Conservation (phyloP, 495 filamentous ascomycete species). For the Thermochaetoides thermophila region DNA sequence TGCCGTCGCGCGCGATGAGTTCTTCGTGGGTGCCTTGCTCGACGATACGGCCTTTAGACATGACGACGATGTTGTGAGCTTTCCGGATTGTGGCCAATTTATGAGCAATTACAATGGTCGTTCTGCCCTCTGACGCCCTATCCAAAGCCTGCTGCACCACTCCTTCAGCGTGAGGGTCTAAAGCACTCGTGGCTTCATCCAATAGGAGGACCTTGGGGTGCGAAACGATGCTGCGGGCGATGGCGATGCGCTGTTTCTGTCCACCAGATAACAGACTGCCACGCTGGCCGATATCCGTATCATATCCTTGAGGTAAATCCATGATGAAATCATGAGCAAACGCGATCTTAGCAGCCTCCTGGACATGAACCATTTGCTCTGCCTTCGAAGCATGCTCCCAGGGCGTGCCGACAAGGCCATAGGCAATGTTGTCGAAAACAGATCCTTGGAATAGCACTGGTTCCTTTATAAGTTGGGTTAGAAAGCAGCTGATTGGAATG, state of each 20-base stretch:
- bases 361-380: constrained; percentile 36
- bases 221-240: constrained; percentile 50
- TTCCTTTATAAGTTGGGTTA: constrained; percentile 21
- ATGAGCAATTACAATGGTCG: constrained; percentile 66
- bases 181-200: constrained; percentile 65
- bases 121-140: constrained; percentile 46
- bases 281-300: constrained; percentile 39
- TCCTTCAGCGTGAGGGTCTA: constrained; percentile 52
- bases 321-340: constrained; percentile 43
- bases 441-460: constrained; percentile 59
- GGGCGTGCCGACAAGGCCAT: constrained; percentile 44
- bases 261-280: constrained; percentile 35
- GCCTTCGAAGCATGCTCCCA: constrained; percentile 31
- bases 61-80: constrained; percentile 55
- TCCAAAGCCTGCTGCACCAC: constrained; percentile 53
- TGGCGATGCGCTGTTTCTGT: constrained; percentile 46
- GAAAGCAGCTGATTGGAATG: no score
- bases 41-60: constrained; percentile 41
- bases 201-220: constrained; percentile 64
- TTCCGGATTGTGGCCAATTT: constrained; percentile 49
- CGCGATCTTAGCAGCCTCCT: constrained; percentile 39
- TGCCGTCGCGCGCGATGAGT: constrained; percentile 37
- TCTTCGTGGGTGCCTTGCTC: constrained; percentile 53
- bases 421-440: constrained; percentile 47
- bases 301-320: constrained; percentile 39